Base-by-base conservation (phyloP, 768 basidiomycete genomes). In the Galerina sulciceps region DNA sequence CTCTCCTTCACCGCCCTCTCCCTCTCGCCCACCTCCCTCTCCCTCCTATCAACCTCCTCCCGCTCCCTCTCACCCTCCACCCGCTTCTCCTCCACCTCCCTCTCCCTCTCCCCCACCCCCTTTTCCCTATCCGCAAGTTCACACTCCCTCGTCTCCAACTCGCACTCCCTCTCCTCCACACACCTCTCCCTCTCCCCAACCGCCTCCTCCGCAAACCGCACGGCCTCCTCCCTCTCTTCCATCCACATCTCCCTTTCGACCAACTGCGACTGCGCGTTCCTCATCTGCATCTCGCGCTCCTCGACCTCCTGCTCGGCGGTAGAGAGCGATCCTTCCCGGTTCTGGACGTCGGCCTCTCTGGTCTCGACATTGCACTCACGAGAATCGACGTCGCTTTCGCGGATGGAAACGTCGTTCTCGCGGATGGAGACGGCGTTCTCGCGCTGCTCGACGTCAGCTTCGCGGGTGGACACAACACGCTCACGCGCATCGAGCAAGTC, bases 21-120 rank as follows among this genome's bases (percentile, higher is more conserved):
- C 15, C 51, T 42, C 13, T 20, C 36, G 14, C 49, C 35, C 22
- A 50, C 52, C 40, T 49, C 41, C 40, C 43, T 40, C 49, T 38
- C 38, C 49, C 38, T 51, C 13, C 42, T 31, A 10, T 22, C 50
- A 15, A 26, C 35, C 38, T 55, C 44, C 45, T 49, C 50, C 20
- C 53, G 35, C 11, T 9, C 8, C 3, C 38, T 18, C 38, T 49
- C 57, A 0, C 17, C 53, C 17, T 50, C 38, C 34, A 55, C 61
- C 15, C 50, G 50, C 46, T 4, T 26, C 8, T 17, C 46, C 13
- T 51, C 36, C 17, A 59, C 26, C 43, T 55, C 47, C 38, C 43
- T 41, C 47, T 55, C 34, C 43, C 50, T 53, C 35, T 40, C 41
- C 36, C 53, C 53, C 35, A 65, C 11, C 20, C 56, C 57, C 22